Base-by-base conservation (phyloP, 257 asterid genomes). In the Striga asiatica region DNA sequence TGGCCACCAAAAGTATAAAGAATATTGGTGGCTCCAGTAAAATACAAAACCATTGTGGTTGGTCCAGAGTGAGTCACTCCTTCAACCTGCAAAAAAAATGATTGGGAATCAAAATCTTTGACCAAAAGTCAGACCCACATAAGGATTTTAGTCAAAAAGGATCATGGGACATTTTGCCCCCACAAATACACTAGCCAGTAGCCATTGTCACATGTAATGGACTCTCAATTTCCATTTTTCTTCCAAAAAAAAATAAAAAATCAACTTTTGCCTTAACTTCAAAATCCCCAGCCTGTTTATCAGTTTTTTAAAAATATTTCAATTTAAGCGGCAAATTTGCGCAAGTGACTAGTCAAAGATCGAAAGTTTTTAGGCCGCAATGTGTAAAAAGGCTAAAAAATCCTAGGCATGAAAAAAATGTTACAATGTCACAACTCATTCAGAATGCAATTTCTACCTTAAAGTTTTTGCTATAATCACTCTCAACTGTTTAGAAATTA, bases 1-100 rank as follows among this genome's bases (percentile, higher is more conserved):
- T 71, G 76, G 3, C 76, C 76, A 4, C 76, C 76, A 7, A 71
- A 71, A n/a, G 76, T 71, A 65, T 71, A 65, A 25, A 71, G 76
- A 20, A 71, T 60, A 60, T 71, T 71, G 10, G 72, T 65, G 21
- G 76, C 65, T 12, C 76, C 76, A 0, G 76, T 70, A 31, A 70
- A 70, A 55, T 70, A 70, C 54, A 70, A 41, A 13, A 65, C 76
- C 65, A 60, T 18, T 32, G 60, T 55, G 3, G 51, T 65, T 9
- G 76, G 76, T 14, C 57, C 76, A 0, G 72, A 65, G 42, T 71
- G 76, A 43, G 60, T 60, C 8, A 71, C 72, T 45, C 72, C 65
- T 65, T 71, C 68, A 24, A 71, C 63, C 75, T 70, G 20, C 42
- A 11, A 24, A 37, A 17, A 64, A 8, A 4, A 4, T 9, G 2